Conservation (phyloP, 1,139 yeast genomes). For the Yamadazyma triangularis region DNA sequence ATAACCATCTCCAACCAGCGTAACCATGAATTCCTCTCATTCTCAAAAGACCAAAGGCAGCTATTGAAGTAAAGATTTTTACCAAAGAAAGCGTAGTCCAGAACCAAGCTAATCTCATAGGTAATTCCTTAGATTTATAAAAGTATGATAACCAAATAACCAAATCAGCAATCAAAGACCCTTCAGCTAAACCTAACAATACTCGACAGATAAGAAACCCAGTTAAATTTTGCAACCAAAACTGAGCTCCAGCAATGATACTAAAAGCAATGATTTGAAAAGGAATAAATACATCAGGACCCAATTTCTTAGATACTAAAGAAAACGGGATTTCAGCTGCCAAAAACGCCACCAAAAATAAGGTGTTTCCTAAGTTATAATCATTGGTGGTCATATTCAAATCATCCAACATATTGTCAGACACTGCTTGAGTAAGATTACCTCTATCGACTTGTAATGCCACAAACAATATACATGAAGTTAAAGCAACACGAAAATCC, state of each 20-base stretch:
- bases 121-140: slow-evolving; percentile 22
- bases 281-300: slow-evolving; percentile 33
- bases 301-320: slow-evolving; percentile 26
- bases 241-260: slow-evolving; percentile 22
- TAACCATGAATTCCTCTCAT: slow-evolving; percentile 22
- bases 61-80: slow-evolving; percentile 18
- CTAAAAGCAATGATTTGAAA: slow-evolving; percentile 24
- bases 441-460: slow-evolving; percentile 30
- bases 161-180: slow-evolving; percentile 27
- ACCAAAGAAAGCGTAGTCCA: slow-evolving; percentile 25
- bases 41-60: slow-evolving; percentile 29
- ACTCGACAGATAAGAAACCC: slow-evolving; percentile 24
- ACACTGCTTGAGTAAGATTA: slow-evolving; percentile 25
- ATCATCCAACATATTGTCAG: slow-evolving; percentile 25
- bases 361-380: slow-evolving; percentile 26
- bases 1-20: slow-evolving; percentile 64
- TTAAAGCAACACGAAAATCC: slow-evolving; percentile 27
- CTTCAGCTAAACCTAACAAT: slow-evolving; percentile 25
- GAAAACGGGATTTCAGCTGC: slow-evolving; percentile 31
- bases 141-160: slow-evolving; percentile 30
- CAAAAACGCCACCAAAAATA: slow-evolving; percentile 28
- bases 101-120: slow-evolving; percentile 22
- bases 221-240: slow-evolving; percentile 14
- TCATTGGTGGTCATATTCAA: slow-evolving; percentile 24
- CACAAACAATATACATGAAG: slow-evolving; percentile 27